phyloP scores from a whole-genome alignment of 371 early-diverging fungal genomes.

The Mucor circinelloides region DNA sequence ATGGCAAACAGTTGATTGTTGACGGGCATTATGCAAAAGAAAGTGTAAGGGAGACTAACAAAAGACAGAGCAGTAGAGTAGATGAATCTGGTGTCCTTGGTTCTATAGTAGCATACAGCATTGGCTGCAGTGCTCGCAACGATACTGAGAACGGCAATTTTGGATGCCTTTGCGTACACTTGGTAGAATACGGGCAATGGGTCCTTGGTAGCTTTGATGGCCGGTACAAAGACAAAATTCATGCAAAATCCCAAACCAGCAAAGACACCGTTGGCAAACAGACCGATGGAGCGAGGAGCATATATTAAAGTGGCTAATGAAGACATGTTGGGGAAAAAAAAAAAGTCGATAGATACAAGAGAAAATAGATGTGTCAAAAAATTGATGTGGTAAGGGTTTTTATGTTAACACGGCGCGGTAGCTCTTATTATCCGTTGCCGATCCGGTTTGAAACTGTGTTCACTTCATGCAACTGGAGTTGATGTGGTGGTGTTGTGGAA shows the following conservation, averaged over 20 bases:
- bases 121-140: slow-evolving; percentile 5
- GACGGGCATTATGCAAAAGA: slow-evolving; percentile 16
- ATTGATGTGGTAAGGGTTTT: background rate
- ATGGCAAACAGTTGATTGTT: slow-evolving; percentile 27
- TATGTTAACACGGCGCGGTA: background rate
- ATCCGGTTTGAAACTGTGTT: background rate
- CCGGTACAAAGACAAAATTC: slow-evolving; percentile 15
- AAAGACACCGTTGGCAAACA: slow-evolving; percentile 20
- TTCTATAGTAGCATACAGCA: slow-evolving; percentile 15
- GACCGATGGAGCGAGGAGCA: slow-evolving; percentile 18
- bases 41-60: slow-evolving; percentile 11
- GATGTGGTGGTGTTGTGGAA: background rate
- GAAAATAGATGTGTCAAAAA: background rate
- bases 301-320: slow-evolving; percentile 10
- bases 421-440: background rate
- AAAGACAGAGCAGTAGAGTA: slow-evolving; percentile 9
- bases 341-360: background rate
- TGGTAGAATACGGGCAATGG: slow-evolving; percentile 17
- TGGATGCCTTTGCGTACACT: slow-evolving; percentile 1
- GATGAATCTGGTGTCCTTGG: slow-evolving; percentile 5
- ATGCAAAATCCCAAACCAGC: slow-evolving; percentile 9
- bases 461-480: too few species aligned
- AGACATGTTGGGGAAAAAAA: too few species aligned
- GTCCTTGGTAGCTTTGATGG: slow-evolving; percentile 19
- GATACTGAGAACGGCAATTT: slow-evolving; percentile 12